A percentile compares a stretch with the other conserved stretches of the same genome.
Conservation (phyloP, 2,329 filamentous ascomycete species). For the Nectriaceae sp. region DNA sequence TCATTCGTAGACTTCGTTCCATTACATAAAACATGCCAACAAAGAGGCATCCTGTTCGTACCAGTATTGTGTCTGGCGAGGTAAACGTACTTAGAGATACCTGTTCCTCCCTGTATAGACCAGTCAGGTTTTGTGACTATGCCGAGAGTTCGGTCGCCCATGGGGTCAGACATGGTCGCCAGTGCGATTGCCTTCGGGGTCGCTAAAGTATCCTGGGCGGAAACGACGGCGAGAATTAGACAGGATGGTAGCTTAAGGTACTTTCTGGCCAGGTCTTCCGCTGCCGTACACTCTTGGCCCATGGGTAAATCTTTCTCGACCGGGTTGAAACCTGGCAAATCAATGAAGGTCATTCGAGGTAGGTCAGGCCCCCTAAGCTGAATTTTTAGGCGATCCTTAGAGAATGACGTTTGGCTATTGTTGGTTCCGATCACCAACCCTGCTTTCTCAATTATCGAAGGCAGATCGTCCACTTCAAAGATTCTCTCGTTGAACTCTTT, state of each 20-base stretch:
- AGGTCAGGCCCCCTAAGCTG: too few species aligned
- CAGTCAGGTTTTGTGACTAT: conserved; percentile 5
- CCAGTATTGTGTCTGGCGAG: too few species aligned
- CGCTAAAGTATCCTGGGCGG: not conserved
- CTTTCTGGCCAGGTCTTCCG: conserved; percentile 2
- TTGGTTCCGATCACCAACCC: too few species aligned
- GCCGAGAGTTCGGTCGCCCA: conserved; percentile 5
- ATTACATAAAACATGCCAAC: not conserved
- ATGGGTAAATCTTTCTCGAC: not conserved
- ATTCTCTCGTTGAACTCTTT: too few species aligned
- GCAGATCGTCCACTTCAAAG: too few species aligned
- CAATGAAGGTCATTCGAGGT: not conserved
- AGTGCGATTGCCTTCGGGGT: conserved; percentile 1
- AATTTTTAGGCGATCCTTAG: too few species aligned
- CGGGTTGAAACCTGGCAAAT: conserved; percentile 3
- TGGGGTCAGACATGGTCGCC: conserved; percentile 2
- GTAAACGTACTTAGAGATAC: too few species aligned
- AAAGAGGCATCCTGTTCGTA: not conserved
- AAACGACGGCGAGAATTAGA: conserved; percentile 5
- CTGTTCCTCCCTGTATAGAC: too few species aligned
- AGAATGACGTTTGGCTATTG: too few species aligned
- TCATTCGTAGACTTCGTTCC: too few species aligned
- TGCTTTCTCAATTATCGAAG: not conserved
- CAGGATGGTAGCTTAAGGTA: conserved; percentile 6
- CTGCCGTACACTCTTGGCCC: not conserved